Base-by-base conservation (phyloP, 192 early-diverging fungal species). In the Coemansia sp. region DNA sequence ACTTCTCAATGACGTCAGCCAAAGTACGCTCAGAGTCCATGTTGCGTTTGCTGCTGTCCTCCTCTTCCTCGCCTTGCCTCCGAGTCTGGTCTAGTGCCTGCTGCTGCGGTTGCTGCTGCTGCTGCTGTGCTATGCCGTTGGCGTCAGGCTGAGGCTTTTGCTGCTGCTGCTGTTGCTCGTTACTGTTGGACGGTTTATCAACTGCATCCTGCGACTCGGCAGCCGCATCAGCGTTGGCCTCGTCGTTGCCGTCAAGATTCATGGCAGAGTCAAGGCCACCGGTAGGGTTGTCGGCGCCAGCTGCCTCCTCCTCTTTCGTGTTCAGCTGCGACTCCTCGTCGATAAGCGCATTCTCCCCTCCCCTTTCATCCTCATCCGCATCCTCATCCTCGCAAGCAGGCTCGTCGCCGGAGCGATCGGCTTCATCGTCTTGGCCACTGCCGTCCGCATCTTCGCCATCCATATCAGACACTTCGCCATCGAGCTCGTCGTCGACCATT, bases 1-100 rank as follows among this genome's bases (percentile, higher is more conserved):
- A 99, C 72, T 93, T 92, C 76, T 96, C 92, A 58, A 95, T 80
- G 16, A 95, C 94, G 71, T 97, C 94, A 21, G 95, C 97, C 36
- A 99, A 73, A 51, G 91, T 95, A 49, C 95, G 87, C 72, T 92
- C 90, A 24, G 97, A 94, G 55, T 93, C 71, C 46, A 67, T 84
- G 66, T 62, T 81, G 77, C 62, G 78, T 33, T 85, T 67, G 20
- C 78, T 77, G 51, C 72, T 62, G 7, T 83, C 63, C 11, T 86
- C 67, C 21, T 84, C 39, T 6, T 30, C 41, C 44, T 51, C 48
- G 59, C 52, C 52, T 36, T 67, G 62, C 52, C 30, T 48, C 46
- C 45, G 72, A 44, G 52, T 9, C 24, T 60, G 51, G 24, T 73
- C 67, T 36, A 24, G 53, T 21, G 63, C 41, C 55, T 58, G 61